Base-by-base conservation (phyloP, 2,329 filamentous ascomycete genomes). In the Exophiala viscosa region DNA sequence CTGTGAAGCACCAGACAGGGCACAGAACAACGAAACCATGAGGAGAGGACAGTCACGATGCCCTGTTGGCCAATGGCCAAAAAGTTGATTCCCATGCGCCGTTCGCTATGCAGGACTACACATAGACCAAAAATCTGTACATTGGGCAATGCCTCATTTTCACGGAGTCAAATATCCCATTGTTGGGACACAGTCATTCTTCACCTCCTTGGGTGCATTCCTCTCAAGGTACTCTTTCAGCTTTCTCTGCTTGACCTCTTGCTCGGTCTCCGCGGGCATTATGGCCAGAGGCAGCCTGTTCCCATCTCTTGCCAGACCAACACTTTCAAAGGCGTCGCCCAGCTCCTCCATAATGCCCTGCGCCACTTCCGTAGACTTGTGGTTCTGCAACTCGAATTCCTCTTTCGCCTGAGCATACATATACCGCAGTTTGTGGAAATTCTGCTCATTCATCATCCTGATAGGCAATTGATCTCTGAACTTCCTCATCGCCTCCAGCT, bases 311-410 rank as follows among this genome's bases (percentile, higher is more conserved):
- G 46, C 34, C 42, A 59, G 36, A 8, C 53, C 53, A 15, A 54
- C 56, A 18, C 34, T 33, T 13, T 54, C 50, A 35, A 59, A 59
- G 1, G 50, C 50, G 10, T 50, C 15, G 39, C 57, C 54, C 18
- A 62, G 13, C 45, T 60, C 60, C 10, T 52, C 43, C 8, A 60
- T 39, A 11, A 62, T 32, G 3, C 38, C 51, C 9, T 46, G 31
- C 14, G 57, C 59, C 14, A 58, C 45, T 13, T 56, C 53, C 14
- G 36, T 50, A 3, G 58, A 57, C 43, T 54, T 49, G 2, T 42
- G 42, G 31, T 60, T 55, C 11, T 52, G 45, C 15, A 43, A 31
- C 8, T 45, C 46, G 15, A 57, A 36, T 38, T 59, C 57, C 28
- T 28, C 23, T 45, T 39, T 42, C 13, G 55, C 58, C 20, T 48